phyloP scores from a whole-genome alignment of 2,329 filamentous ascomycete genomes.

The Colletotrichum higginsianum region DNA sequence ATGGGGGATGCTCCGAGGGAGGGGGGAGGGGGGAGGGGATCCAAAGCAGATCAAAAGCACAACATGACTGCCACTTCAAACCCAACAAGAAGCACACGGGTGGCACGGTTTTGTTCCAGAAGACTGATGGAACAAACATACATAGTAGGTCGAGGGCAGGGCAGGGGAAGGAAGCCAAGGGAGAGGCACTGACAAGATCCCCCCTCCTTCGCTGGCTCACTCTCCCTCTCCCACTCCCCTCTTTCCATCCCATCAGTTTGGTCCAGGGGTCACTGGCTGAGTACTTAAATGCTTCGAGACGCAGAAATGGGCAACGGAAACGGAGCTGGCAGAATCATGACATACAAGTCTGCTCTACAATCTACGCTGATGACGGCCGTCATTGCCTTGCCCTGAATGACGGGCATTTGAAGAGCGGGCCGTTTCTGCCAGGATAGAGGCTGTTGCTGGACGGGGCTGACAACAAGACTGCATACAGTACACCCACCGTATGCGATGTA shows the following conservation, averaged over 20 bases:
- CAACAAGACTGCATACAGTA: not conserved
- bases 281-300: not conserved
- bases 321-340: not conserved
- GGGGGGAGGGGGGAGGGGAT: not conserved
- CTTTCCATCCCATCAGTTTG: too few species aligned
- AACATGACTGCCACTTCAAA: not conserved
- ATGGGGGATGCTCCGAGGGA: not conserved
- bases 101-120: slow-evolving; percentile 40
- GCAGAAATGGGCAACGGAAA: not conserved
- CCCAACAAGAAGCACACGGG: not conserved
- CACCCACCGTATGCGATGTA: too few species aligned
- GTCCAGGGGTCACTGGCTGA: too few species aligned
- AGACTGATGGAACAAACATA: slow-evolving; percentile 36
- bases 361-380: slow-evolving; percentile 3
- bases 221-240: too few species aligned
- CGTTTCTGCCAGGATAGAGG: slow-evolving; percentile 14
- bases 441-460: not conserved
- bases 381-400: slow-evolving; percentile 35
- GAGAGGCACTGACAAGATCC: too few species aligned
- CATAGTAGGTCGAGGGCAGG: slow-evolving; percentile 6
- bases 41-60: not conserved
- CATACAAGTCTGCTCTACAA: not conserved
- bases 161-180: not conserved
- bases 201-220: too few species aligned
- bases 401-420: slow-evolving; percentile 20